Percentiles rank a stretch among this genome's conserved stretches.
These are phyloP conservation scores for Albophoma yamanashiensis DNA, from an alignment of 2,329 filamentous ascomycete species.

Conservation along the genomic window DNA sequence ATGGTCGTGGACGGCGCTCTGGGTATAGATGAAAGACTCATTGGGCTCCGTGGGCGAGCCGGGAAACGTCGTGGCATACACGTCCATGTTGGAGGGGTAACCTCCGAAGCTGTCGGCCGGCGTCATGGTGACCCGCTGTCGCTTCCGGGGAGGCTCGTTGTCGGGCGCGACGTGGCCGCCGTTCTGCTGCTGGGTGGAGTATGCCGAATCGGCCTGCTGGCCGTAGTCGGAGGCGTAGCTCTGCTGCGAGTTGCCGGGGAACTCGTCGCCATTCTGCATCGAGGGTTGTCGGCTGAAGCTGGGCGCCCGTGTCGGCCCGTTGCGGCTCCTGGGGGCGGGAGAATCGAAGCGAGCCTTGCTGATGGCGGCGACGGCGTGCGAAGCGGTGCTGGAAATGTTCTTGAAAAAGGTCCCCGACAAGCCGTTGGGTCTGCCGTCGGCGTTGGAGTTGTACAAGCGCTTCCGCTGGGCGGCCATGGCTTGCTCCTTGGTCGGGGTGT, in stretches of 20 bases:
- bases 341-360: constrained; percentile 94
- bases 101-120: constrained; percentile 48
- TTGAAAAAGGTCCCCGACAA: constrained; percentile 87
- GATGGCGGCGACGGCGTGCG: constrained; percentile 87
- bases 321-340: constrained; percentile 57
- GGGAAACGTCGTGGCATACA: constrained; percentile 39
- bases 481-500: constrained; percentile 96
- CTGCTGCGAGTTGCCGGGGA: constrained; percentile 71
- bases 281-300: constrained; percentile 64
- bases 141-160: constrained; percentile 72
- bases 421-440: constrained; percentile 57
- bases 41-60: constrained; percentile 72
- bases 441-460: constrained; percentile 65
- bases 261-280: constrained; percentile 58
- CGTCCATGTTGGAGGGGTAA: constrained; percentile 36
- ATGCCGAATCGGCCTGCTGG: constrained; percentile 61
- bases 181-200: constrained; percentile 45
- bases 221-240: constrained; percentile 69
- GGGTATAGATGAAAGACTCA: constrained; percentile 64
- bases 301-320: constrained; percentile 53
- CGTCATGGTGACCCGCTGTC: constrained; percentile 48
- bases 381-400: constrained; percentile 89
- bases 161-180: constrained; percentile 35
- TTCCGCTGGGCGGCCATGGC: constrained; percentile 95
- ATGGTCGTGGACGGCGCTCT: constrained; percentile 32